These are phyloP conservation scores for Trichosporon coremiiforme DNA, from an alignment of 1,284 basidiomycete genomes.

Conservation along the genomic window DNA sequence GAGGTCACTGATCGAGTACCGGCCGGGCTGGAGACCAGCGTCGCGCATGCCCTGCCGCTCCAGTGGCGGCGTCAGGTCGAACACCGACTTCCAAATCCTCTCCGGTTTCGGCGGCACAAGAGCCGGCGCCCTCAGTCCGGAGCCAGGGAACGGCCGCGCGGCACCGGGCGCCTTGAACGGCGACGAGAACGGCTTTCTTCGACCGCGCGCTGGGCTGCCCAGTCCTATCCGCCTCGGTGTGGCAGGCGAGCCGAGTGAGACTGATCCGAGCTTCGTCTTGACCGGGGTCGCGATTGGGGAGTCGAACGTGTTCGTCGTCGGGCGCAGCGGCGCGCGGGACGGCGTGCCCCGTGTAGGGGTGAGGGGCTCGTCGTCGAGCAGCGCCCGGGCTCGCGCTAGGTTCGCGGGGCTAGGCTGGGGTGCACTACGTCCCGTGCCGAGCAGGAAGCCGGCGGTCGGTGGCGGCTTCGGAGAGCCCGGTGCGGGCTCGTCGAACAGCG, in stretches of 20 bases:
- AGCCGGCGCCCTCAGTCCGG: constrained; percentile 16
- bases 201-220: constrained; percentile 24
- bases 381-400: constrained; percentile 16
- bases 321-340: constrained; percentile 35
- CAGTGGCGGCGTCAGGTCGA: constrained; percentile 42
- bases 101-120: constrained; percentile 18
- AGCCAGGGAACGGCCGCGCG: neutral
- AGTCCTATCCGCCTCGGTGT: constrained; percentile 48
- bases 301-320: constrained; percentile 40
- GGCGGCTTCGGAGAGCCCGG: neutral
- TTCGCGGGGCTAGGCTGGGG: constrained; percentile 4
- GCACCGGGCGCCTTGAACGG: constrained; percentile 47
- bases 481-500: constrained; percentile 19
- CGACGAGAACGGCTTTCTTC: constrained; percentile 43
- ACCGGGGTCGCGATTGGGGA: constrained; percentile 16
- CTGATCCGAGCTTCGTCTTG: neutral
- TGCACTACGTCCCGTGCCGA: constrained; percentile 5
- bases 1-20: constrained; percentile 61
- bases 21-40: constrained; percentile 62
- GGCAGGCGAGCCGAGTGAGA: constrained; percentile 36
- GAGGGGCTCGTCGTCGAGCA: constrained; percentile 20
- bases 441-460: constrained; percentile 11
- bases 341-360: constrained; percentile 26
- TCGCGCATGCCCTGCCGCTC: constrained; percentile 38
- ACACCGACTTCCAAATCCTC: constrained; percentile 38